Base-by-base conservation (phyloP, 2,329 filamentous ascomycete genomes). In the Metarhizium humberi region DNA sequence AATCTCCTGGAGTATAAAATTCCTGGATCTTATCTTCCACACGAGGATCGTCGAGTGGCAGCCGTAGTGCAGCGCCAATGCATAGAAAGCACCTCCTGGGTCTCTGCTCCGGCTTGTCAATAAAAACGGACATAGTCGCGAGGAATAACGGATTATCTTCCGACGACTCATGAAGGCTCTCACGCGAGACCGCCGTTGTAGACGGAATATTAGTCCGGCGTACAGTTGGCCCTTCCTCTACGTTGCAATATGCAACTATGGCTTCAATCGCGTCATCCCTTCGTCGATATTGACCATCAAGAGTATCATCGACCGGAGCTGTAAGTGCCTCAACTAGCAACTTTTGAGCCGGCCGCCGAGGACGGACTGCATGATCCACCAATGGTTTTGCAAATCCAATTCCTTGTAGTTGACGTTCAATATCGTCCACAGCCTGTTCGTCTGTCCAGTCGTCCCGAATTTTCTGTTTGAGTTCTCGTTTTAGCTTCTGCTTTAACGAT, bases 321-420 rank as follows among this genome's bases (percentile, higher is more conserved):
- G 45, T 59, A 6, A 63, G 54, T 25, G 54, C 55, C 50, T 52
- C 48, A 30, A 62, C 40, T 14, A 63, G 51, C 25, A 56, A 52
- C 50, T 56, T 61, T 50, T 63, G 45, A 46, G 54, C 59, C 25
- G 51, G 61, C n/a, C 52, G 40, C 40, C 55, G 34, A 55, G 51
- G 51, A 32, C 18, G 2, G 10, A n/a, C 56, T 42, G 50, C 18
- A 18, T 29, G 18, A 38, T 43, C 50, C 25, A 46, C n/a, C 4
- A 42, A 11, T 51, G 42, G 54, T 46, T 60, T 43, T 16, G 58
- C 32, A 50, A 65, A 64, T 13, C 20, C 45, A 30, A 54, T 25
- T 3, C 61, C 56, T 52, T 57, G 52, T 14, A 64, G 53, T 55
- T 64, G 55, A 32, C 45, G 36, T 43, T 64, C 36, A 18, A 64